Conservation (phyloP, 78 protist species). For the Cavenderia fasciculata region DNA sequence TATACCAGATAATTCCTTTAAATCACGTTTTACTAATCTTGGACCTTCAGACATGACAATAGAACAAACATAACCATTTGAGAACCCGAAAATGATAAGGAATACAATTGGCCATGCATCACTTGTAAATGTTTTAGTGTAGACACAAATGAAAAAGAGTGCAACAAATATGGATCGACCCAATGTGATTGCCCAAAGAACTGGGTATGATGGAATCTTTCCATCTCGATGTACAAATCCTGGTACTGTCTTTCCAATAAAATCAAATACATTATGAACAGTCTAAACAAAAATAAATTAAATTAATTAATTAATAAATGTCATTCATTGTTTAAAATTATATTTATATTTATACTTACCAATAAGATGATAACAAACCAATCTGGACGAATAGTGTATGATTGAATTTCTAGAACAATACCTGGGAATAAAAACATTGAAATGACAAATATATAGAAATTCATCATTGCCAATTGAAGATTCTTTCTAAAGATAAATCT, state of each 20-base stretch:
- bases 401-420: background rate
- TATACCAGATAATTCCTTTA: conserved; percentile 21
- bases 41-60: conserved; percentile 58
- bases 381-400: conserved; percentile 9
- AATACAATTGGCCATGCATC: conserved; percentile 19
- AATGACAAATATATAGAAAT: conserved; percentile 6
- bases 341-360: background rate
- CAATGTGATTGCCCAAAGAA: conserved; percentile 22
- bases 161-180: conserved; percentile 12
- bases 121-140: background rate
- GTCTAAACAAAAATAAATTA: background rate
- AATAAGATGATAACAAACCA: conserved; percentile 25
- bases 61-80: conserved; percentile 17
- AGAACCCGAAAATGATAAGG: background rate
- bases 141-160: conserved; percentile 26
- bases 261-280: conserved; percentile 23
- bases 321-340: background rate
- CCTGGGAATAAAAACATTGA: conserved; percentile 44
- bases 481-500: conserved; percentile 3
- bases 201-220: background rate
- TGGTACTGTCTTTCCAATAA: conserved; percentile 24
- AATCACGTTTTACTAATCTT: conserved; percentile 9
- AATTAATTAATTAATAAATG: background rate
- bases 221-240: background rate
- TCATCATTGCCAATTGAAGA: conserved; percentile 5